These are phyloP conservation scores for Gossypium raimondii DNA, from an alignment of 345 rosid genomes.

Conservation along the genomic window DNA sequence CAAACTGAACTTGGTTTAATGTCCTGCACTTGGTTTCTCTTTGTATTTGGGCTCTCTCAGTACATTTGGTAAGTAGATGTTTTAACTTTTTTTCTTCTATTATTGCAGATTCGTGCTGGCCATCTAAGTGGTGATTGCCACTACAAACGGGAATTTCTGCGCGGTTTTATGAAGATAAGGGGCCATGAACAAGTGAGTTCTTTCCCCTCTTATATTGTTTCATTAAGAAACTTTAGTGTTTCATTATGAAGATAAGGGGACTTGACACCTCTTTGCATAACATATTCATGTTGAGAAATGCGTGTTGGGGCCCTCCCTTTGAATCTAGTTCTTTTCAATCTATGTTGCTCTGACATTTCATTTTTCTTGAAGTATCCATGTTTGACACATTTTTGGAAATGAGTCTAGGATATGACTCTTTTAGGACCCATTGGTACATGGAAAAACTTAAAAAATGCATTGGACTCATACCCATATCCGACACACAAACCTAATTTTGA, in stretches of 20 bases:
- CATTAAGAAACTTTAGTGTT: neutral
- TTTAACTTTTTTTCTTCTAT: neutral
- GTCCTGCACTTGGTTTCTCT: neutral
- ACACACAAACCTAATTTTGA: neutral
- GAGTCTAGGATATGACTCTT: neutral
- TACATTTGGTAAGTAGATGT: neutral
- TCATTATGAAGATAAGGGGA: neutral
- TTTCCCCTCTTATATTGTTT: neutral
- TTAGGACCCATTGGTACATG: neutral
- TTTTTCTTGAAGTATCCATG: neutral
- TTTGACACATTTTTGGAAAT: neutral
- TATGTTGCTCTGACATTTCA: neutral
- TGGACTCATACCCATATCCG: neutral
- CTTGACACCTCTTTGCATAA: neutral
- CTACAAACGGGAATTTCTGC: slow-evolving; percentile 72
- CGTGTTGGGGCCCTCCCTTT: neutral
- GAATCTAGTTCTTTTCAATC: neutral
- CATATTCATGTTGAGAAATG: neutral
- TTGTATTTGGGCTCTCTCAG: neutral
- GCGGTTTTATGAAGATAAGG: slow-evolving; percentile 69
- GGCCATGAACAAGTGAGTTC: slow-evolving; percentile 86
- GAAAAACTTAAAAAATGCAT: neutral
- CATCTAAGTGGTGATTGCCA: slow-evolving; percentile 95
- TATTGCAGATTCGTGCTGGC: slow-evolving; percentile 75
- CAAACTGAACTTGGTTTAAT: neutral